A percentile compares a stretch with the other conserved stretches of the same genome.
Evolutionary conservation across 2,329 filamentous ascomycete species (phyloP).

Genomic region (Alternaria panax): DNA sequence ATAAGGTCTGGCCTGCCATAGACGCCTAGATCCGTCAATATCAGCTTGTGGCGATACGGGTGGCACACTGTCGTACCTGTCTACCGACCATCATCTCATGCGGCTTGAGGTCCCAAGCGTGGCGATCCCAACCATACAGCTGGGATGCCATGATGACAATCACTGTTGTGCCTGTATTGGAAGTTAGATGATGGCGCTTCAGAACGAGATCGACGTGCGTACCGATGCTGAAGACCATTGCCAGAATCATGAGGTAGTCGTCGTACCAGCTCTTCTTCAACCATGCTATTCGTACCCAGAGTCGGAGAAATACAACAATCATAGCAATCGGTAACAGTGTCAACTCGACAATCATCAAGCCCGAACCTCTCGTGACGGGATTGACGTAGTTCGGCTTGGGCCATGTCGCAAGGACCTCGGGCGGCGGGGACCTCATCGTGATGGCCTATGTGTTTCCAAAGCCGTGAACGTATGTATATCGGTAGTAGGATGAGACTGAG

Average conservation of each 20-base stretch:
- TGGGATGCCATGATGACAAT: conserved; percentile 38
- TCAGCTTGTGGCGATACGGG: conserved; percentile 25
- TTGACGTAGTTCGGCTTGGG: conserved; percentile 55
- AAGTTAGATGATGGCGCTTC: background rate
- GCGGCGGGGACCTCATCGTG: conserved; percentile 45
- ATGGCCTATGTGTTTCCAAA: conserved; percentile 20
- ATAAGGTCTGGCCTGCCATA: conserved; percentile 49
- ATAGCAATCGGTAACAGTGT: conserved; percentile 48
- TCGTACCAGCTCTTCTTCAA: conserved; percentile 50
- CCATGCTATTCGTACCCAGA: conserved; percentile 48
- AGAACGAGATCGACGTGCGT: background rate
- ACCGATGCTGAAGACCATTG: conserved; percentile 38
- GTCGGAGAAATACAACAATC: conserved; percentile 43
- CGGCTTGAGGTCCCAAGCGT: conserved; percentile 47
- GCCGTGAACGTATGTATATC: conserved; percentile 27
- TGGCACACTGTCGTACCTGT: conserved; percentile 39
- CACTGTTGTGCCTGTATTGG: conserved; percentile 7
- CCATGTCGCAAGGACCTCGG: conserved; percentile 49
- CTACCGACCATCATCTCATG: conserved; percentile 42
- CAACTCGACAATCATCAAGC: conserved; percentile 52
- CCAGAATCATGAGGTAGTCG: conserved; percentile 49
- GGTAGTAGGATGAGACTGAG: conserved; percentile 26
- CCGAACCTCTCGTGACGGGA: conserved; percentile 52
- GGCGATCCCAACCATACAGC: conserved; percentile 49
- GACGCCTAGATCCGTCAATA: conserved; percentile 43